Percentiles rank a stretch among this genome's conserved stretches.
Evolutionary conservation across 2,329 filamentous ascomycete genomes (phyloP).

Genomic region (Nothophoma quercina): DNA sequence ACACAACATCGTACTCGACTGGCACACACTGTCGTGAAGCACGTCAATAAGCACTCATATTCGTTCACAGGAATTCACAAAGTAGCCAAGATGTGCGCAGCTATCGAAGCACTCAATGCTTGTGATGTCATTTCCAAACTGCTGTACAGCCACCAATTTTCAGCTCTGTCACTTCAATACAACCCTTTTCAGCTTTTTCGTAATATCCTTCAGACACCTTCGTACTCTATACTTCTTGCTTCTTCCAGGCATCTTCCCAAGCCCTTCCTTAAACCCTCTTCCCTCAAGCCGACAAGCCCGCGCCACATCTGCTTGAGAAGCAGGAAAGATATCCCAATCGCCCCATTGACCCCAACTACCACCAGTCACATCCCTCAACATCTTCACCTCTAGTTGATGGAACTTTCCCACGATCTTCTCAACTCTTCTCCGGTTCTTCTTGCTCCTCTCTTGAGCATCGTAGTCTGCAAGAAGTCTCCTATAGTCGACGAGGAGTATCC

Average conservation of each 20-base stretch:
- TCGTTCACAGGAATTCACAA: too few relatives aligned
- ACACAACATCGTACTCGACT: too few relatives aligned
- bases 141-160: too few relatives aligned
- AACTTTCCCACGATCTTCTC: background rate
- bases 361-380: background rate
- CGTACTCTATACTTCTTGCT: background rate
- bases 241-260: background rate
- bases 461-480: constrained; percentile 15
- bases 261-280: background rate
- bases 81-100: too few relatives aligned
- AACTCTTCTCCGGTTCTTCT: background rate
- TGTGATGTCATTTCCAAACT: too few relatives aligned
- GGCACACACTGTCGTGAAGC: too few relatives aligned
- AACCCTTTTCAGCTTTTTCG: background rate
- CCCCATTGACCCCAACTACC: constrained; percentile 3
- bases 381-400: constrained; percentile 1
- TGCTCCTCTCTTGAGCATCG: constrained; percentile 6
- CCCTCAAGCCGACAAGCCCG: constrained; percentile 10
- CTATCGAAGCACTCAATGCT: too few relatives aligned
- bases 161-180: background rate
- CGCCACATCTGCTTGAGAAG: constrained; percentile 4
- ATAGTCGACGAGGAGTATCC: constrained; percentile 18
- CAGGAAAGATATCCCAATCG: constrained; percentile 6
- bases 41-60: too few relatives aligned
- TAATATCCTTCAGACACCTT: background rate